A percentile compares a stretch with the other conserved stretches of the same genome.
Conservation (phyloP, 768 basidiomycete species). For the Kwoniella dendrophila region DNA sequence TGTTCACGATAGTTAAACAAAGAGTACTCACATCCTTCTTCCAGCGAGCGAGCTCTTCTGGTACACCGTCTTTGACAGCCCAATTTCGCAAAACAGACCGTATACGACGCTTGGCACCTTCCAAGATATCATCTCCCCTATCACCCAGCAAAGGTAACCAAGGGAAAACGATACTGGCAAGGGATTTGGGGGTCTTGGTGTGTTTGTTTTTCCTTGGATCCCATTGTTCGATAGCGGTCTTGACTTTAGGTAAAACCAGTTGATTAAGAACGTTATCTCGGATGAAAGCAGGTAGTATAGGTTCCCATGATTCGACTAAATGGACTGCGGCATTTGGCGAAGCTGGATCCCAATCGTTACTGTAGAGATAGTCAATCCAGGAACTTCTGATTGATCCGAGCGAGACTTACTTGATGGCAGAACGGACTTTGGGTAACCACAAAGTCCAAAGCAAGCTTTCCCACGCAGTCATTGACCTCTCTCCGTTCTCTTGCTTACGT, state of each 20-base stretch:
- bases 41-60: constrained; percentile 78
- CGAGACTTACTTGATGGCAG: constrained; percentile 70
- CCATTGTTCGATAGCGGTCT: constrained; percentile 83
- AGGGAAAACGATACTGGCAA: constrained; percentile 86
- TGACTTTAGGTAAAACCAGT: constrained; percentile 88
- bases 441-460: constrained; percentile 91
- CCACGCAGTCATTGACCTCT: constrained; percentile 85
- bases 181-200: constrained; percentile 60
- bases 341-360: constrained; percentile 84
- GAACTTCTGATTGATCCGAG: not conserved
- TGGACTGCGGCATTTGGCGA: constrained; percentile 74
- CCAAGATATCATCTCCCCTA: constrained; percentile 78
- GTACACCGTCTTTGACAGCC: constrained; percentile 71
- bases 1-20: not conserved
- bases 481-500: constrained; percentile 15
- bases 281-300: constrained; percentile 84
- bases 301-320: constrained; percentile 84
- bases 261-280: constrained; percentile 95
- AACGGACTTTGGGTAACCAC: constrained; percentile 94
- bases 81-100: constrained; percentile 76
- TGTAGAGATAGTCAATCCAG: constrained; percentile 29
- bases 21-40: constrained; percentile 65
- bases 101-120: constrained; percentile 82
- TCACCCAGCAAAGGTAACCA: constrained; percentile 90
- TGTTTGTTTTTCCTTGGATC: constrained; percentile 26